Evolutionary conservation across 768 basidiomycete genomes (phyloP), one percentile per base, ranked within the genome.

Genomic region (Leccinum arenicola): DNA sequence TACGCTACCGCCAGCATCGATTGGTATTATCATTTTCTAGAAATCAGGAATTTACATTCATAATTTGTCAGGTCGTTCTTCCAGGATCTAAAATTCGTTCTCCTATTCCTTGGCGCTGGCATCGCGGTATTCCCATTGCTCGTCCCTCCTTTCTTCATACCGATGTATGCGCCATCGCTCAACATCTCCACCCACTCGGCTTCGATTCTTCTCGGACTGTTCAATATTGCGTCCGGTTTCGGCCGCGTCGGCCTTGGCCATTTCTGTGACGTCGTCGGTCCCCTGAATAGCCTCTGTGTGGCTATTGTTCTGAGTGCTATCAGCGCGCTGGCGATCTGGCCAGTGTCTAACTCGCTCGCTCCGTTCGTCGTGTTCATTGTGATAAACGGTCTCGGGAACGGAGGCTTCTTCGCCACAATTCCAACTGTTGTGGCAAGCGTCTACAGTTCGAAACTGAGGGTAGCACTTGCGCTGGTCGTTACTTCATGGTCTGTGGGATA

Each of bases 121-220:
- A 59, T 74, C 25, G 72, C 68, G 25, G 73, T 72, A 15, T 76
- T 77, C 56, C 74, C 72, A n/a, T 58, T 74, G 9, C 70, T 77
- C 36, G 73, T 74, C 23, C 68, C 75, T 15, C 23, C 48, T 25
- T 49, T 49, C 64, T 76, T 77, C 65, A 73, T 75, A 50, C 75
- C 73, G 1, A 45, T 45, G 43, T 45, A 45, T 45, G 43, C 43
- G 11, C 19, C 43, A 19, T 45, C 73, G 1, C 61, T 75, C 35
- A 56, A 62, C 23, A 61, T 70, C 31, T 66, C 72, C 7, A 10
- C 43, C 2, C 43, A 45, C 43, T 45, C 19, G 19, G 43, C 61
- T 21, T 72, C 72, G 4, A 51, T 66, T n/a, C 68, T 74, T 23
- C 67, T 75, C n/a, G 72, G 68, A 3, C 50, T 68, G n/a, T 75